A percentile compares a stretch with the other conserved stretches of the same genome.
Evolutionary conservation across 257 asterid species (phyloP).

Genomic region (Echium plantagineum): DNA sequence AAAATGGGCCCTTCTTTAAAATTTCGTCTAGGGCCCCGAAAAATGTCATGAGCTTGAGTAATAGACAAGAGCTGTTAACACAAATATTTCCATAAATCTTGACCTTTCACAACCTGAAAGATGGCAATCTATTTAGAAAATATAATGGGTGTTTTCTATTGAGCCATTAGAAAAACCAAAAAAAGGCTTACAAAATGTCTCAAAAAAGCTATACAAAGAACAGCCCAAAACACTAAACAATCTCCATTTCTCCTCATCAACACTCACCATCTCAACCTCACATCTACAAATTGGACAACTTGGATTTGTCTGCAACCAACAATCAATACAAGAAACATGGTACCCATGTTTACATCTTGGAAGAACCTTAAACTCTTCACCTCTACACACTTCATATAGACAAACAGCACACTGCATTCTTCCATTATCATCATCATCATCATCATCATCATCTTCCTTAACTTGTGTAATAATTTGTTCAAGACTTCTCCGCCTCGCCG

Average conservation of each 20-base stretch:
- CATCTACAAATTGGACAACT: conserved; percentile 1
- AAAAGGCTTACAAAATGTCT: not conserved
- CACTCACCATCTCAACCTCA: not conserved
- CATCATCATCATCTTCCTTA: not conserved
- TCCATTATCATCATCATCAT: not conserved
- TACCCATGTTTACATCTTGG: not conserved
- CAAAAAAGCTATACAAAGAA: not conserved
- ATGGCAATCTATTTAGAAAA: not conserved
- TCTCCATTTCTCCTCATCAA: not conserved
- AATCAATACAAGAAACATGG: not conserved
- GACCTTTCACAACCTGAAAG: not conserved
- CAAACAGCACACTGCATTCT: conserved; percentile 1
- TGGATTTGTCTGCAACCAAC: conserved; percentile 1
- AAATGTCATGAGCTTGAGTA: no score
- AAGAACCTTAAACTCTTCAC: not conserved
- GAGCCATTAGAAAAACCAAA: not conserved
- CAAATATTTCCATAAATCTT: not conserved
- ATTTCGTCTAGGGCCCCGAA: no score
- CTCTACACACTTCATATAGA: not conserved
- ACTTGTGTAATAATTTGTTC: not conserved
- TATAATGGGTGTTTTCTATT: not conserved
- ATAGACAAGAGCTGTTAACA: no score
- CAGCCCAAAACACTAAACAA: not conserved
- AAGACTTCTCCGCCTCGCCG: no score
- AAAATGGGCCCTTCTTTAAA: no score